phyloP scores from a whole-genome alignment of 2,329 filamentous ascomycete genomes.

The Phaeosphaeriaceae sp. region DNA sequence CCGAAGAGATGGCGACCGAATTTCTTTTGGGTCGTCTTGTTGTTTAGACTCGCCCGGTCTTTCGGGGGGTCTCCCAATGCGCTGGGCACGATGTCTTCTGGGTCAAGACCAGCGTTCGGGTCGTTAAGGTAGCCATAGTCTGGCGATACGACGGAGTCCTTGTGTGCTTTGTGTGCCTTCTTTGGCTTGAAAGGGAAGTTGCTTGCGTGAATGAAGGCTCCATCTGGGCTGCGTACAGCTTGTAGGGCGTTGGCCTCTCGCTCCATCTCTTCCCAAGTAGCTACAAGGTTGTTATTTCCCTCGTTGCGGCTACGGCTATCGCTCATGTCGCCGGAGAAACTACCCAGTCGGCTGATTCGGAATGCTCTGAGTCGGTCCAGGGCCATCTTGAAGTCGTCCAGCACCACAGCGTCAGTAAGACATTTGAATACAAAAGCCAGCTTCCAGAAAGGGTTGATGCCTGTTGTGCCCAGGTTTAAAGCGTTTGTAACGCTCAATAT shows the following conservation, averaged over 20 bases:
- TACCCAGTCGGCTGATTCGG: constrained; percentile 51
- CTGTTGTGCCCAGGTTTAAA: constrained; percentile 55
- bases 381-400: constrained; percentile 73
- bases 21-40: constrained; percentile 24
- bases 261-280: constrained; percentile 46
- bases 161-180: constrained; percentile 27
- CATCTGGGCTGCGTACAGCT: constrained; percentile 38
- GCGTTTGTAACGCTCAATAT: constrained; percentile 65
- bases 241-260: constrained; percentile 35
- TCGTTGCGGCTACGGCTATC: constrained; percentile 42
- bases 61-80: constrained; percentile 29
- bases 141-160: constrained; percentile 35
- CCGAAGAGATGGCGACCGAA: constrained; percentile 28
- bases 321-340: constrained; percentile 45
- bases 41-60: constrained; percentile 19
- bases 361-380: constrained; percentile 57
- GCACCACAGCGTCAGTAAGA: constrained; percentile 70
- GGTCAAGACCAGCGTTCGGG: constrained; percentile 23
- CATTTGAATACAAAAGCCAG: constrained; percentile 72
- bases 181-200: constrained; percentile 37
- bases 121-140: constrained; percentile 19
- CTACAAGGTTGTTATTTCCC: constrained; percentile 30
- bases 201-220: constrained; percentile 38
- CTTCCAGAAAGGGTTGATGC: constrained; percentile 74
- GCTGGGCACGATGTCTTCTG: constrained; percentile 42